Evolutionary conservation across 192 early-diverging fungal species (phyloP).

Genomic region (Coemansia sp.): DNA sequence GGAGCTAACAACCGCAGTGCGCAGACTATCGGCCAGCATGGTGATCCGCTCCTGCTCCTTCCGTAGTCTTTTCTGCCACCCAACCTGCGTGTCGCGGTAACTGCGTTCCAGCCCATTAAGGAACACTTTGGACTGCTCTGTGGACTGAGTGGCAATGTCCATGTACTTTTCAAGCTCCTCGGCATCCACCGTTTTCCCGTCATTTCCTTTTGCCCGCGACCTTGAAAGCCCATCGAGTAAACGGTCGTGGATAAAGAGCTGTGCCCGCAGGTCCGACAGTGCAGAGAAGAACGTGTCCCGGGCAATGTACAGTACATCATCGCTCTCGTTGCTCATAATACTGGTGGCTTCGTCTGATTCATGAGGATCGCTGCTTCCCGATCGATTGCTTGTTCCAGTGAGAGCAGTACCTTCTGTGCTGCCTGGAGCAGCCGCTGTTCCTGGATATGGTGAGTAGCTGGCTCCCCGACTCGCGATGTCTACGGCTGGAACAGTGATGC

Average conservation of each 20-base stretch:
- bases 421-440: not conserved
- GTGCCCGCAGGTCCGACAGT: constrained; percentile 58
- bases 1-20: constrained; percentile 48
- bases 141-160: constrained; percentile 32
- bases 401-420: not conserved
- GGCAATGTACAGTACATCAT: constrained; percentile 47
- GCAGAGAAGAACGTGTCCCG: constrained; percentile 53
- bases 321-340: constrained; percentile 47
- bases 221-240: constrained; percentile 56
- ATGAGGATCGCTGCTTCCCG: constrained; percentile 6
- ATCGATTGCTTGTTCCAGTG: constrained; percentile 10
- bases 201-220: constrained; percentile 15
- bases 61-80: constrained; percentile 38
- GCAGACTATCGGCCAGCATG: constrained; percentile 54
- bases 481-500: not conserved
- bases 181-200: constrained; percentile 11
- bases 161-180: constrained; percentile 33
- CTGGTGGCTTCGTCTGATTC: constrained; percentile 21
- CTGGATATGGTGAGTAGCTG: not conserved
- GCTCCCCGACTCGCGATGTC: not conserved
- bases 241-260: constrained; percentile 62
- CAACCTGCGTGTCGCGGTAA: constrained; percentile 28
- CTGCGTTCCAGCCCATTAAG: constrained; percentile 22
- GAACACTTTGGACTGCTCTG: constrained; percentile 28
- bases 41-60: constrained; percentile 54